A percentile compares a stretch with the other conserved stretches of the same genome.
phyloP scores from a whole-genome alignment of 2,329 filamentous ascomycete genomes.

The Penicillium brevicompactum region DNA sequence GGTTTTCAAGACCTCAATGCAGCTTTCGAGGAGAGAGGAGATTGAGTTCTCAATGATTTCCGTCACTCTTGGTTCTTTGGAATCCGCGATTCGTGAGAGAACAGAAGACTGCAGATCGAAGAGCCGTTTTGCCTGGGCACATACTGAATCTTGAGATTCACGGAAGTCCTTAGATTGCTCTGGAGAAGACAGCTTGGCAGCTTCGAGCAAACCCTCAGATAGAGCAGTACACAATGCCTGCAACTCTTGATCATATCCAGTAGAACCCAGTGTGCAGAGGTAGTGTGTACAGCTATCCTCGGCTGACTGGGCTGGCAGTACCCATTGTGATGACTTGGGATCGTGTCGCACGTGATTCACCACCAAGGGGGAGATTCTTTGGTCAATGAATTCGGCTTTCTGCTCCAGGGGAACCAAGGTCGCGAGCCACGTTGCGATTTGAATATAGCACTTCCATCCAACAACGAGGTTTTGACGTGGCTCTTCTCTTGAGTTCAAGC shows the following conservation, averaged over 20 bases:
- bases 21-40: conserved; percentile 47
- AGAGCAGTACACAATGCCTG: conserved; percentile 64
- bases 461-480: conserved; percentile 65
- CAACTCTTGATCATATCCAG: conserved; percentile 52
- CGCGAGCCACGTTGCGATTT: conserved; percentile 60
- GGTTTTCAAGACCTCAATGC: conserved; percentile 52
- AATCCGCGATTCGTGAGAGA: conserved; percentile 29
- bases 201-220: conserved; percentile 63
- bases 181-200: conserved; percentile 74
- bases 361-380: conserved; percentile 56
- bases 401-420: conserved; percentile 52
- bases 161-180: conserved; percentile 78
- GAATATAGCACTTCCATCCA: conserved; percentile 77
- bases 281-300: conserved; percentile 43
- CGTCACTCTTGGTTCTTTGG: conserved; percentile 28
- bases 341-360: conserved; percentile 55
- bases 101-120: conserved; percentile 57
- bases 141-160: conserved; percentile 70
- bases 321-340: conserved; percentile 52
- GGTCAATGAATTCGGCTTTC: conserved; percentile 46
- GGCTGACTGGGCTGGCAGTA: conserved; percentile 46
- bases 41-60: conserved; percentile 41
- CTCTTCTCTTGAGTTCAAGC: conserved; percentile 75
- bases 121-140: conserved; percentile 68
- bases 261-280: conserved; percentile 39